Conservation (phyloP, 306 rosid genomes). For the Sicyos baderoa region DNA sequence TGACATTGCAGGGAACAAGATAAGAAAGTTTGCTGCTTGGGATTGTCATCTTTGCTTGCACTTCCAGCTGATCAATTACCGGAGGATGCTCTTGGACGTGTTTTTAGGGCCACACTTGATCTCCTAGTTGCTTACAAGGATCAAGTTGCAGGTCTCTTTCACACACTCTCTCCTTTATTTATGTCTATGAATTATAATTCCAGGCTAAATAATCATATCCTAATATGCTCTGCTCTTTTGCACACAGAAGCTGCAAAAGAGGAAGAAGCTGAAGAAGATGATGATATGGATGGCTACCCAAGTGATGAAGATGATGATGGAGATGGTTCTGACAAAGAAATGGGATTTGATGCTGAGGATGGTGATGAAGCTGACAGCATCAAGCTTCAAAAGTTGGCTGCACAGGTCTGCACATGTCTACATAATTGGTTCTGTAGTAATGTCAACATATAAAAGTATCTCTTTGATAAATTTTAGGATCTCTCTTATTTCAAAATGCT, state of each 20-base stretch:
- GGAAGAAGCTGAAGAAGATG: slow-evolving; percentile 79
- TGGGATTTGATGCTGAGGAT: slow-evolving; percentile 83
- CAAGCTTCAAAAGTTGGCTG: slow-evolving; percentile 74
- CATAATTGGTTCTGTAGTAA: not conserved
- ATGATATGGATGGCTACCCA: slow-evolving; percentile 93
- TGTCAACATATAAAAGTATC: not conserved
- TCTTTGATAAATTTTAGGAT: too few species aligned
- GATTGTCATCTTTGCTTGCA: slow-evolving; percentile 67
- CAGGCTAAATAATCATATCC: not conserved
- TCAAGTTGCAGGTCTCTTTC: slow-evolving; percentile 71
- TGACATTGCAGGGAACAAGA: slow-evolving; percentile 70
- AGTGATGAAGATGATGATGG: slow-evolving; percentile 79
- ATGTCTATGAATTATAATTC: not conserved
- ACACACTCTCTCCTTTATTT: not conserved
- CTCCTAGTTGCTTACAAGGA: slow-evolving; percentile 84
- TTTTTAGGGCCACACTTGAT: slow-evolving; percentile 80
- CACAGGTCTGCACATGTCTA: slow-evolving; percentile 45
- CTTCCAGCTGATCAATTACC: slow-evolving; percentile 75
- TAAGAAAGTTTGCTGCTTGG: slow-evolving; percentile 91
- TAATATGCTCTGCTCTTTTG: slow-evolving; percentile 15
- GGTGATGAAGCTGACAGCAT: slow-evolving; percentile 73
- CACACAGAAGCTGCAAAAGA: slow-evolving; percentile 77
- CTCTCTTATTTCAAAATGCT: too few species aligned
- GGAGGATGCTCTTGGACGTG: slow-evolving; percentile 77
- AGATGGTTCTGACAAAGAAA: slow-evolving; percentile 77